Conservation (phyloP, 2,329 filamentous ascomycete genomes). For the Corinectria fuckeliana region DNA sequence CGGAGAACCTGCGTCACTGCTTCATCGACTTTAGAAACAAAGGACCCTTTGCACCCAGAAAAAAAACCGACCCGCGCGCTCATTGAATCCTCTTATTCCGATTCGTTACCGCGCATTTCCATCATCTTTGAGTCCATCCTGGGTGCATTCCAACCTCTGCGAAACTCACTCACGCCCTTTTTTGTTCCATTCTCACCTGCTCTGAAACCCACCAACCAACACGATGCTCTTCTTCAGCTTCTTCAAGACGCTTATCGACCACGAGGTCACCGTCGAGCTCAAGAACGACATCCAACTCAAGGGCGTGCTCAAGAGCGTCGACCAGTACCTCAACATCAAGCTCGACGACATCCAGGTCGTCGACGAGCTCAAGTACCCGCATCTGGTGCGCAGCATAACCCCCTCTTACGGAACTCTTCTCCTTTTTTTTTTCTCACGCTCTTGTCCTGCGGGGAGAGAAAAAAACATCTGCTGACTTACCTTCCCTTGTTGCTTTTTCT, state of each 20-base stretch:
- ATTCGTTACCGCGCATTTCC: too few relatives aligned
- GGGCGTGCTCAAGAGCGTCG: slow-evolving; percentile 93
- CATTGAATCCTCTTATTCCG: background rate
- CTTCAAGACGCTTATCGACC: slow-evolving; percentile 98
- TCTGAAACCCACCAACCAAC: slow-evolving; percentile 22
- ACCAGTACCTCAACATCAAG: slow-evolving; percentile 99
- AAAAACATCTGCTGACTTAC: slow-evolving; percentile 10
- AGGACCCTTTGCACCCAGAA: slow-evolving; percentile 17
- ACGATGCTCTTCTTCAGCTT: slow-evolving; percentile 69
- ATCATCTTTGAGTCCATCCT: background rate
- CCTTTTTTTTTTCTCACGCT: background rate
- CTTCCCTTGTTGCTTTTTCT: too few relatives aligned
- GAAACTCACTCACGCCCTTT: background rate
- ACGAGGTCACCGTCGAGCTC: slow-evolving; percentile 96
- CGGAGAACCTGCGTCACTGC: background rate
- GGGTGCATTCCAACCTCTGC: background rate
- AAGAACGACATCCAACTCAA: slow-evolving; percentile 99
- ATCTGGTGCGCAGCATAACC: slow-evolving; percentile 69
- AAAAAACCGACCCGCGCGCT: slow-evolving; percentile 9
- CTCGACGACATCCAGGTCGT: slow-evolving; percentile 93
- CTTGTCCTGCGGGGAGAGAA: background rate
- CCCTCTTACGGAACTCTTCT: too few relatives aligned
- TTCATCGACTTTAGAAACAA: slow-evolving; percentile 6
- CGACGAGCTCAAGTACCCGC: slow-evolving; percentile 93
- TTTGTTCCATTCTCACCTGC: background rate